A percentile compares a stretch with the other conserved stretches of the same genome.
Evolutionary conservation across 2,329 filamentous ascomycete genomes (phyloP).

Genomic region (Aspergillus japonicus): DNA sequence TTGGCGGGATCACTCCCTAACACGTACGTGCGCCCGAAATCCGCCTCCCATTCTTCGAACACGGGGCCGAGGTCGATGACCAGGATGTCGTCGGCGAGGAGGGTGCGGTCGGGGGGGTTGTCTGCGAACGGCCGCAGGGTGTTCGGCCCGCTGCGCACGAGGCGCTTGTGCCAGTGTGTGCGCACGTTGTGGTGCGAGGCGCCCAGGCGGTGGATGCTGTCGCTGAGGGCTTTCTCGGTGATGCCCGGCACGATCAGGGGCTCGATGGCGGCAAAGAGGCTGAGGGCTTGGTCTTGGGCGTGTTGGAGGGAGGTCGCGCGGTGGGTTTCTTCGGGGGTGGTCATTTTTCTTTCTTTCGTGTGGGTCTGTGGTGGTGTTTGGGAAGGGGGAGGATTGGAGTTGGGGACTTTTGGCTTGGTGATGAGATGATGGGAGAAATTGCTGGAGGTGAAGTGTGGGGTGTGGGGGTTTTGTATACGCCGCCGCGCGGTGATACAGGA

Average conservation of each 20-base stretch:
- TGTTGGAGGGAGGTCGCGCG: constrained; percentile 43
- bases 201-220: constrained; percentile 50
- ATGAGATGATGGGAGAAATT: too few relatives aligned
- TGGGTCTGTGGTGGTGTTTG: not conserved
- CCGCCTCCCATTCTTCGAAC: constrained; percentile 55
- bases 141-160: constrained; percentile 52
- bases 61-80: constrained; percentile 55
- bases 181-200: constrained; percentile 44
- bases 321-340: constrained; percentile 17
- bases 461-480: too few relatives aligned
- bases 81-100: constrained; percentile 52
- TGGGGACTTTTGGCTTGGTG: too few relatives aligned
- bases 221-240: constrained; percentile 49
- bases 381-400: too few relatives aligned
- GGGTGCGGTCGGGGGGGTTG: constrained; percentile 51
- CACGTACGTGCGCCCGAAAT: constrained; percentile 55
- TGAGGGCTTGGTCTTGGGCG: constrained; percentile 49
- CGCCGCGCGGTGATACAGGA: too few relatives aligned
- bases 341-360: not conserved
- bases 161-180: constrained; percentile 56
- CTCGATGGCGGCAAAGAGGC: constrained; percentile 51
- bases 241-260: constrained; percentile 49
- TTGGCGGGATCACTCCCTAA: constrained; percentile 50
- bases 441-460: too few relatives aligned
- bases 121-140: constrained; percentile 50